Percentiles rank a stretch among this genome's conserved stretches.
Conservation (phyloP, 768 basidiomycete genomes). For the Mycena venus region DNA sequence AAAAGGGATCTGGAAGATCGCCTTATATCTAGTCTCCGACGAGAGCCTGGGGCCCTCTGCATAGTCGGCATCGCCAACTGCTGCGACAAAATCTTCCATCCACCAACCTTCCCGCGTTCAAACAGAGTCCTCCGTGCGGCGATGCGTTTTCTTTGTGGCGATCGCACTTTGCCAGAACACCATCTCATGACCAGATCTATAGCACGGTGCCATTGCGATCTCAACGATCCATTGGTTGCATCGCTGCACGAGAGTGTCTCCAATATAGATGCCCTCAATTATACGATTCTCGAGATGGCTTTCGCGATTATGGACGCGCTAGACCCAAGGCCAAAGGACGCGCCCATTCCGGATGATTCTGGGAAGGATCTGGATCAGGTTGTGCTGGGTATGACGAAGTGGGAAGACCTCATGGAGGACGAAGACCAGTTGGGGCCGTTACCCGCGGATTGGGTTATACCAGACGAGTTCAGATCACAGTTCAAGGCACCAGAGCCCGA, state of each 20-base stretch:
- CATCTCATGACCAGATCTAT: neutral
- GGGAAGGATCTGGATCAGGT: constrained; percentile 8
- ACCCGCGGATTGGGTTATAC: neutral
- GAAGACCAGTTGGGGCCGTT: constrained; percentile 17
- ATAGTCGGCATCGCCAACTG: neutral
- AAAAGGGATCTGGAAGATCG: neutral
- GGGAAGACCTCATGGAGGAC: neutral
- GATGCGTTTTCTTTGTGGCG: constrained; percentile 6
- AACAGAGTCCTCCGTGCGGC: neutral
- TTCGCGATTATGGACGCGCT: constrained; percentile 7
- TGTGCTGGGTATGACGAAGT: constrained; percentile 4
- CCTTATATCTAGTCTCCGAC: constrained; percentile 1
- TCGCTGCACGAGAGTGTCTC: constrained; percentile 3
- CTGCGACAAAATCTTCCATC: constrained; percentile 3
- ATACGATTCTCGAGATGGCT: neutral
- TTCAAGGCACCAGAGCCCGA: neutral
- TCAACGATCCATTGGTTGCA: neutral
- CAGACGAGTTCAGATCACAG: neutral
- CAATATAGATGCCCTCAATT: constrained; percentile 1
- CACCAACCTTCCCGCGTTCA: neutral
- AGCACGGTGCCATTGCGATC: constrained; percentile 1
- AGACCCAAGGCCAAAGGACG: neutral
- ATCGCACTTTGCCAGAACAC: constrained; percentile 11
- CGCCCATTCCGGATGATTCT: neutral
- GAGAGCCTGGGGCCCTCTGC: constrained; percentile 12